Base-by-base conservation (phyloP, 129 eudicot genomes). In the Artemisia annua region DNA sequence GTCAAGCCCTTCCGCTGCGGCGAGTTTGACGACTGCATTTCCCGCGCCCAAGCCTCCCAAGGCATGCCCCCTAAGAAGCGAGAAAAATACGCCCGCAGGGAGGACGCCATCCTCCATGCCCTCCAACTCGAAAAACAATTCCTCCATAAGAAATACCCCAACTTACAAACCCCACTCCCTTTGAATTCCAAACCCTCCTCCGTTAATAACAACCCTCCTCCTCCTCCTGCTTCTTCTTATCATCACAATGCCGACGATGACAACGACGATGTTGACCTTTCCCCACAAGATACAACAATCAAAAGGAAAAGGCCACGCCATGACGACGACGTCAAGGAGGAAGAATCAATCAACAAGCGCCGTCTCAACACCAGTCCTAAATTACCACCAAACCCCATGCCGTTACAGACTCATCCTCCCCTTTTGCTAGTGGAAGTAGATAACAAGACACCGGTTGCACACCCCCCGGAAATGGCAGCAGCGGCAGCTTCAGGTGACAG, bases 61-160 rank as follows among this genome's bases (percentile, higher is more conserved):
- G 85, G 89, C 5, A 75, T 85, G 71, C 87, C 94, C 61, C 87
- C 89, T 17, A 87, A 87, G 84, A 87, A 87, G 54, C 77, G 85
- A 68, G 85, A 82, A 67, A 88, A 86, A 50, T 86, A 87, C 71
- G 91, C 88, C 49, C 88, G 90, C 5, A 77, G 89, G 56, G 88
- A 86, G 83, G 89, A 88, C 79, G 95, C 90, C 18, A 88, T 91
- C 48, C 86, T 83, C 63, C 86, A 86, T 68, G 92, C 91, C 26
- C 84, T 88, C 59, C 85, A 84, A 58, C 89, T 94, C 72, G 99
- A 94, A 87, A 94, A 86, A 53, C 93, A 88, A 65, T 57, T 84
- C 46, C 22, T 86, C 75, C 87, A 87, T 69, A 88, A 86, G 67
- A 90, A 86, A 76, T 84, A 79, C 73, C 93, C 88, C 66, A 87